These are phyloP conservation scores for Amanita polypyramis DNA, from an alignment of 768 basidiomycete species.

Conservation along the genomic window DNA sequence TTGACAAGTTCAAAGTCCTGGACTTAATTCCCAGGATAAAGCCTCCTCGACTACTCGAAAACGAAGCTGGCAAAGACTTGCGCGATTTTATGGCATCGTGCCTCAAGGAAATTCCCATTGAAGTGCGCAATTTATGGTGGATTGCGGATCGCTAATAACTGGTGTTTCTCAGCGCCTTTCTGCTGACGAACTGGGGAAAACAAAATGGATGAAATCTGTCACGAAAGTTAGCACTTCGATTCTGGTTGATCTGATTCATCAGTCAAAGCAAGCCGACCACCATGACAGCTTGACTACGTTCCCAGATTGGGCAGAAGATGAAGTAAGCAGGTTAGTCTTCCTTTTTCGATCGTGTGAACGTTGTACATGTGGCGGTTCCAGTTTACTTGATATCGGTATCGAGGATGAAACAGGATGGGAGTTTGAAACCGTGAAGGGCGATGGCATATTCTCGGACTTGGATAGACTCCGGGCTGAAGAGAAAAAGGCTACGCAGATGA, in stretches of 20 bases:
- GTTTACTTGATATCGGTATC: constrained; percentile 13
- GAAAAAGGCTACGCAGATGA: constrained; percentile 23
- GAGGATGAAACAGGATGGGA: constrained; percentile 50
- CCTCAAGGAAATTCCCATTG: constrained; percentile 68
- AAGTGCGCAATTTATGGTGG: constrained; percentile 36
- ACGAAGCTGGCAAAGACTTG: constrained; percentile 76
- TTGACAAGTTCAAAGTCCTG: constrained; percentile 80
- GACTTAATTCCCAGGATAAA: constrained; percentile 80
- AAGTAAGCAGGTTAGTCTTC: constrained; percentile 39
- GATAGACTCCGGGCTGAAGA: constrained; percentile 13
- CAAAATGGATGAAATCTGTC: constrained; percentile 82
- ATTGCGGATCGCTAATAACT: background rate
- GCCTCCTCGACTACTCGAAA: constrained; percentile 72
- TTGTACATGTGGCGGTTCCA: constrained; percentile 2
- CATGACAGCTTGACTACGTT: constrained; percentile 70
- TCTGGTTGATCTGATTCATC: constrained; percentile 72
- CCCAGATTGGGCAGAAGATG: constrained; percentile 67
- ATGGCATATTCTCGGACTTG: constrained; percentile 9
- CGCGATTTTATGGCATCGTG: constrained; percentile 80
- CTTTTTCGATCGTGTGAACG: background rate
- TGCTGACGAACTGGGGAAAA: constrained; percentile 81
- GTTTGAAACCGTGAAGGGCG: constrained; percentile 60
- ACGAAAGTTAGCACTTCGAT: constrained; percentile 56
- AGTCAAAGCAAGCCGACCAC: constrained; percentile 67
- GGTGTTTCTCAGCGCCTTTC: constrained; percentile 52